Percentiles rank a stretch among this genome's conserved stretches.
Conservation (phyloP, 805 yeast species). For the Candida caryicola region DNA sequence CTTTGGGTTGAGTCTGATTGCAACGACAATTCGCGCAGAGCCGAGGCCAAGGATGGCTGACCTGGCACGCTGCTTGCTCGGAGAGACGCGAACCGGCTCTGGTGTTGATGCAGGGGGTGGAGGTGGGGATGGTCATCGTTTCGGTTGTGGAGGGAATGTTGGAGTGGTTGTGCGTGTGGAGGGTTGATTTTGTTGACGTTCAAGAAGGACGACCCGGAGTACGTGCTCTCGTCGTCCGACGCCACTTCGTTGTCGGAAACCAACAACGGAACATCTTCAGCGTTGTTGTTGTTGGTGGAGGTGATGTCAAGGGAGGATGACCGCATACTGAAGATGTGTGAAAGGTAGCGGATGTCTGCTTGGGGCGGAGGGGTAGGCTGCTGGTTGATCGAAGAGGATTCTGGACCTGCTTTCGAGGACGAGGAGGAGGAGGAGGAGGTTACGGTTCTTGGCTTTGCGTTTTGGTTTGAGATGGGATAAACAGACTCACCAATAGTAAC, state of each 20-base stretch:
- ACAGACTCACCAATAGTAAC: constrained; percentile 13
- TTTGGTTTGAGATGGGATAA: constrained; percentile 7
- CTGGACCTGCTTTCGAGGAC: too few relatives aligned
- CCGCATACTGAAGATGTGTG: not conserved
- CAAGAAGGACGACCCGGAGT: constrained; percentile 8
- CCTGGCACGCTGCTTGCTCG: too few relatives aligned
- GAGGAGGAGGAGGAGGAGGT: constrained; percentile 5
- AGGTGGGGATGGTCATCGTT: not conserved
- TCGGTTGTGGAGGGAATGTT: too few relatives aligned
- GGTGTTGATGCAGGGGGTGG: too few relatives aligned
- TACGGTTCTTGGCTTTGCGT: not conserved
- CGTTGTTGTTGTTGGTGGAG: constrained; percentile 2
- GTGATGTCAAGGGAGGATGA: constrained; percentile 9
- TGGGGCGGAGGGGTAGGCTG: too few relatives aligned
- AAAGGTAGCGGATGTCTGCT: too few relatives aligned
- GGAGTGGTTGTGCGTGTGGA: too few relatives aligned
- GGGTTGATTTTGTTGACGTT: constrained; percentile 1
- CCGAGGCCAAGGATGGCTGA: not conserved
- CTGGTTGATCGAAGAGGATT: too few relatives aligned
- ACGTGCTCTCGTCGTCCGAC: constrained; percentile 26
- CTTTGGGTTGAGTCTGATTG: not conserved
- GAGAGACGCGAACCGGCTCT: too few relatives aligned
- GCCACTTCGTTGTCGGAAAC: constrained; percentile 31
- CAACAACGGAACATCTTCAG: constrained; percentile 31
- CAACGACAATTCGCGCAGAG: not conserved